Percentiles rank a stretch among this genome's conserved stretches.
These are phyloP conservation scores for Zymoseptoria brevis DNA, from an alignment of 2,329 filamentous ascomycete genomes.

Conservation along the genomic window DNA sequence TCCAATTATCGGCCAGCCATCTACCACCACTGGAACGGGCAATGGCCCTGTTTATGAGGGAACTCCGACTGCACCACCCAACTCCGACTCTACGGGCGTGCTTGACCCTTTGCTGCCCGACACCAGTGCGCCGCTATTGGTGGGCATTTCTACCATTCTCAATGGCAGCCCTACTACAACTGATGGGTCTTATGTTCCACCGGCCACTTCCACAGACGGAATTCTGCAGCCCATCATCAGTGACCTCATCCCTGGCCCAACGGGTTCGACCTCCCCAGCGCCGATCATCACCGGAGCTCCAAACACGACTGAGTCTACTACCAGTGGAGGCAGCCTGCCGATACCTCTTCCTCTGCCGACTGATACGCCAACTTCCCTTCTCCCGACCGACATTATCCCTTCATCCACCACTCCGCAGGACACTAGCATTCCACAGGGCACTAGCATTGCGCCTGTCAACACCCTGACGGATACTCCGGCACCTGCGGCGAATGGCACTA, in stretches of 20 bases:
- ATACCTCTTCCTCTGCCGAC: neutral
- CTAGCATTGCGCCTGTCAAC: neutral
- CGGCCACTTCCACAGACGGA: neutral
- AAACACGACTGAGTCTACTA: slow-evolving; percentile 1
- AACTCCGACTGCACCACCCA: neutral
- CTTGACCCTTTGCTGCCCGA: neutral
- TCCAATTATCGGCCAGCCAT: neutral
- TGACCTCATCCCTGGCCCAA: neutral
- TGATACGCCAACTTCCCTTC: neutral
- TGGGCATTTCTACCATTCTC: slow-evolving; percentile 28
- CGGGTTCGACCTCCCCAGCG: neutral
- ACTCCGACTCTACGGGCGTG: neutral
- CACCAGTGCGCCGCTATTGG: slow-evolving; percentile 23
- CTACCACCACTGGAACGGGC: neutral
- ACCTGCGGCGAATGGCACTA: neutral
- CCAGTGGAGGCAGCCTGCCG: neutral
- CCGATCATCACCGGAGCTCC: neutral
- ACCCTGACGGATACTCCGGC: neutral
- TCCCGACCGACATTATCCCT: neutral
- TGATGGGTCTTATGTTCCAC: neutral
- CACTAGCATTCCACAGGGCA: neutral
- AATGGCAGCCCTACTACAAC: slow-evolving; percentile 5
- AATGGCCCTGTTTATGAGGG: neutral
- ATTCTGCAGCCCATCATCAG: neutral
- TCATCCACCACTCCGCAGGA: neutral